Conservation (phyloP, 2,329 filamentous ascomycete genomes). For the Exophiala sideris region DNA sequence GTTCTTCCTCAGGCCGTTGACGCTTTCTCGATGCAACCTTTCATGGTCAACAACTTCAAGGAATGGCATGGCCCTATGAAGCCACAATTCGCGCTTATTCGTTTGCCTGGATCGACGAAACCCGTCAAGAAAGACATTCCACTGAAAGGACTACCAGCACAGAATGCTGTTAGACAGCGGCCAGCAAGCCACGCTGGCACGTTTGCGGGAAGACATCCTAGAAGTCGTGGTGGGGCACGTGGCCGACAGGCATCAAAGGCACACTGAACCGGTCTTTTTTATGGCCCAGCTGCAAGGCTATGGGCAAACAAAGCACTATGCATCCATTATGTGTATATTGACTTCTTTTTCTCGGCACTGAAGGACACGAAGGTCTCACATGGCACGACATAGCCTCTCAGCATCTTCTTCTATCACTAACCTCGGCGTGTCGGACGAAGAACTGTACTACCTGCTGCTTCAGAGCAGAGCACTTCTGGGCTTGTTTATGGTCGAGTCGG, state of each 20-base stretch:
- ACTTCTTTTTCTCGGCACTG: too few species aligned
- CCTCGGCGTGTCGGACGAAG: too few species aligned
- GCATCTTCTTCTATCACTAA: too few species aligned
- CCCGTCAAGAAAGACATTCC: constrained; percentile 26
- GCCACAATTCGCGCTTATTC: constrained; percentile 25
- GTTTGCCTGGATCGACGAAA: constrained; percentile 19
- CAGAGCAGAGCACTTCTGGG: too few species aligned
- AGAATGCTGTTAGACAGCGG: constrained; percentile 13
- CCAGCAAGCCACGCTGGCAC: constrained; percentile 14
- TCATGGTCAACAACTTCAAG: constrained; percentile 21
- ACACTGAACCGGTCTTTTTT: constrained; percentile 7
- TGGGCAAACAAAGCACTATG: neutral
- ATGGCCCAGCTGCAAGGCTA: neutral
- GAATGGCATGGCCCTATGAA: constrained; percentile 17
- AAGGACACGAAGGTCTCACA: too few species aligned
- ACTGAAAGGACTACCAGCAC: constrained; percentile 9
- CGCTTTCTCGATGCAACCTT: constrained; percentile 11
- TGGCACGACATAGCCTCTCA: too few species aligned
- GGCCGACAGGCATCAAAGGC: constrained; percentile 20
- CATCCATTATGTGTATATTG: neutral
- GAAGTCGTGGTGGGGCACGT: constrained; percentile 10
- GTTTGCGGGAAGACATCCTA: constrained; percentile 9
- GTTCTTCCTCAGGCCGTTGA: constrained; percentile 8
- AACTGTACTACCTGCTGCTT: too few species aligned
- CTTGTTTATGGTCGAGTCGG: too few species aligned